Evolutionary conservation across 176 grass and related monocot species (phyloP).

Genomic region (Paspalum vaginatum): DNA sequence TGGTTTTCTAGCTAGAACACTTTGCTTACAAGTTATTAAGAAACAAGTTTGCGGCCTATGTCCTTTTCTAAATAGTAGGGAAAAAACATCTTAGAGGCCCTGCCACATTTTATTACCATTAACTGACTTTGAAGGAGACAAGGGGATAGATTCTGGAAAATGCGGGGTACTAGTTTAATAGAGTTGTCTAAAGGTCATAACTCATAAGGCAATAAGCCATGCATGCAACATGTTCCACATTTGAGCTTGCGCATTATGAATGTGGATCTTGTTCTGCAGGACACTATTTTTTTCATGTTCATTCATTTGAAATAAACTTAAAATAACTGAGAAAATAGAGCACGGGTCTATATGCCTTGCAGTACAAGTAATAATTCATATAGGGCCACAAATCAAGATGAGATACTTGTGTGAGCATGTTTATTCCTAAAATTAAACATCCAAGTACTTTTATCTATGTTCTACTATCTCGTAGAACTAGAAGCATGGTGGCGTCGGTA

Average conservation of each 20-base stretch:
- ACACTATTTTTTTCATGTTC: conserved; percentile 9
- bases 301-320: conserved; percentile 5
- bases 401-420: not conserved
- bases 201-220: not conserved
- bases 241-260: not conserved
- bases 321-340: conserved; percentile 9
- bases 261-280: not conserved
- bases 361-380: conserved; percentile 17
- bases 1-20: not conserved
- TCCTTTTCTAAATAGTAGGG: not conserved
- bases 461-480: conserved; percentile 4
- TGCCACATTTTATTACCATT: not conserved
- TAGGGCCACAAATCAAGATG: not conserved
- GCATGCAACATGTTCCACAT: conserved; percentile 14
- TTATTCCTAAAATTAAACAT: conserved; percentile 21
- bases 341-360: not conserved
- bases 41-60: not conserved
- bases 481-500: not conserved
- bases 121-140: conserved; percentile 5
- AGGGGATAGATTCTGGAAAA: not conserved
- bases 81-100: not conserved
- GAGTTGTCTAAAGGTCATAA: conserved; percentile 4
- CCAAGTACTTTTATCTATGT: not conserved
- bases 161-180: not conserved
- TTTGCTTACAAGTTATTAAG: not conserved